These are phyloP conservation scores for Fusarium oxysporum DNA, from an alignment of 2,329 filamentous ascomycete genomes.

Conservation along the genomic window DNA sequence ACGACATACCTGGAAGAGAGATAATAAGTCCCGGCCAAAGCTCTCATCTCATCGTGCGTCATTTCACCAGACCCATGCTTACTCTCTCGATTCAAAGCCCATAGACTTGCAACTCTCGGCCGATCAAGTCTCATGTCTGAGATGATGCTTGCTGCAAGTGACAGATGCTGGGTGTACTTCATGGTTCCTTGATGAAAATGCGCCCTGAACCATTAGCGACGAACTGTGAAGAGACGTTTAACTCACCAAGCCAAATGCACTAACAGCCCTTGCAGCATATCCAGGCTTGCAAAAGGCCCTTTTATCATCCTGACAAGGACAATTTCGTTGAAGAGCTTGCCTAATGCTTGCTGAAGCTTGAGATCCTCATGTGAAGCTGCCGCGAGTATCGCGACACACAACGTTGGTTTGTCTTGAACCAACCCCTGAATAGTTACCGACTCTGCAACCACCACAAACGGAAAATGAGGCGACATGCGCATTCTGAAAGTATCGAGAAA, in stretches of 20 bases:
- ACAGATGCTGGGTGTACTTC: constrained; percentile 47
- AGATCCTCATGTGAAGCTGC: constrained; percentile 39
- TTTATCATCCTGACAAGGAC: constrained; percentile 39
- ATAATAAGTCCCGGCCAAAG: constrained; percentile 48
- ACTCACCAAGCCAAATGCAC: constrained; percentile 49
- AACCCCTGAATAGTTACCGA: constrained; percentile 34
- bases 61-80: constrained; percentile 32
- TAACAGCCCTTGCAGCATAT: constrained; percentile 49
- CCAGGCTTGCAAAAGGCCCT: constrained; percentile 44
- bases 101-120: constrained; percentile 44
- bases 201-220: constrained; percentile 43
- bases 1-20: constrained; percentile 46
- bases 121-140: constrained; percentile 48
- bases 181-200: constrained; percentile 48
- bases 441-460: constrained; percentile 45
- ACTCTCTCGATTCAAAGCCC: constrained; percentile 44
- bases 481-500: constrained; percentile 41
- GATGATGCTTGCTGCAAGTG: constrained; percentile 48
- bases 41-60: constrained; percentile 46
- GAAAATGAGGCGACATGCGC: constrained; percentile 46
- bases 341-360: constrained; percentile 42
- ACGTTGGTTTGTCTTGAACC: constrained; percentile 35
- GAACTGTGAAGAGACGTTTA: not conserved
- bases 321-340: constrained; percentile 45
- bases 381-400: constrained; percentile 48